Conservation (phyloP, 805 yeast genomes). For the Ogataea thermomethanolica region DNA sequence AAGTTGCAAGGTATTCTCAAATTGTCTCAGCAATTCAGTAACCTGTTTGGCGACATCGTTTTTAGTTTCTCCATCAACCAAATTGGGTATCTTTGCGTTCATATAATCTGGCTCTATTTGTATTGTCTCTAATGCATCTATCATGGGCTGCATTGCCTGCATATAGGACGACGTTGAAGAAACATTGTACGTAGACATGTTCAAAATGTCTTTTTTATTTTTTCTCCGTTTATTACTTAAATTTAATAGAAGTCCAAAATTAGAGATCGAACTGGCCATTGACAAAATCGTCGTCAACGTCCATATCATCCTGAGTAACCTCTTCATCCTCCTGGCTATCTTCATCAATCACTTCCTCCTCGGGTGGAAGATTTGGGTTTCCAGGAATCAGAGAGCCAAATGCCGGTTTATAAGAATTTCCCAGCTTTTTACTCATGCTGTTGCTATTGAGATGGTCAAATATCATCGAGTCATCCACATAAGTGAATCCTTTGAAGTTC, state of each 20-base stretch:
- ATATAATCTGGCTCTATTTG: conserved; percentile 24
- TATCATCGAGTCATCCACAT: conserved; percentile 89
- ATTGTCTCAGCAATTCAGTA: conserved; percentile 27
- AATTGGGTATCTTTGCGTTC: conserved; percentile 27
- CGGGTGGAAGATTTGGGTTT: conserved; percentile 75
- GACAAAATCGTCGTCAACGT: conserved; percentile 71
- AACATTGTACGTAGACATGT: conserved; percentile 52
- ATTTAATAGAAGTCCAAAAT: not conserved
- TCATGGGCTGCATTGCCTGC: conserved; percentile 74
- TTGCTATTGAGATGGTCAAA: conserved; percentile 65
- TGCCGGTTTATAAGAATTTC: conserved; percentile 38
- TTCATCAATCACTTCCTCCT: conserved; percentile 80
- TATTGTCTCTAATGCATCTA: conserved; percentile 41
- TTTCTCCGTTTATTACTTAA: conserved; percentile 2
- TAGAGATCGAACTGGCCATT: conserved; percentile 85
- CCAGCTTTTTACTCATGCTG: conserved; percentile 36
- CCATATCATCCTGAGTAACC: conserved; percentile 45
- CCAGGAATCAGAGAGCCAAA: conserved; percentile 74
- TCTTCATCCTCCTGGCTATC: conserved; percentile 44
- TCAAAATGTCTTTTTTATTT: conserved; percentile 1
- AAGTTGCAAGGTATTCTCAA: conserved; percentile 24
- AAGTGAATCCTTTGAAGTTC: conserved; percentile 94
- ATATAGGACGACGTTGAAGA: conserved; percentile 71
- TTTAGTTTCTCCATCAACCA: conserved; percentile 33
- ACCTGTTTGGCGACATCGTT: conserved; percentile 26